Evolutionary conservation across 192 early-diverging fungal species (phyloP).

Genomic region (Coemansia sp.): DNA sequence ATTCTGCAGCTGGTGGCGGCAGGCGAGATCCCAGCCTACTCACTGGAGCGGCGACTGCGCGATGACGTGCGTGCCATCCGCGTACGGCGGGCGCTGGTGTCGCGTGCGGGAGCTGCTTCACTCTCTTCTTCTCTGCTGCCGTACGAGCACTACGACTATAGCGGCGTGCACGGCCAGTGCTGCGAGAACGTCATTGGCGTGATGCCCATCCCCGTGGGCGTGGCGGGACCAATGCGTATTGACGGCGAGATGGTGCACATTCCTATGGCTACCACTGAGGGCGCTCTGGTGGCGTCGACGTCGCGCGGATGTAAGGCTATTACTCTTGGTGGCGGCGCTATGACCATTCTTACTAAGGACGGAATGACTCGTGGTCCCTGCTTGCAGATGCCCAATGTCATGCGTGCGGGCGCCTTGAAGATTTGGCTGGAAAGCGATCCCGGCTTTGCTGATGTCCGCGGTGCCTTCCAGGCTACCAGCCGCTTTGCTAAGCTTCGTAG

Average conservation of each 20-base stretch:
- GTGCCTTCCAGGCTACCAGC: slow-evolving; percentile 85
- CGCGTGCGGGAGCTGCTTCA: slow-evolving; percentile 66
- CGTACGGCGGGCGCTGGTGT: slow-evolving; percentile 80
- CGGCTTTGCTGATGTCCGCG: slow-evolving; percentile 68
- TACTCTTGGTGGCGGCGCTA: slow-evolving; percentile 82
- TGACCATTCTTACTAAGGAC: slow-evolving; percentile 77
- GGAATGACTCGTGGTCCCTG: slow-evolving; percentile 95
- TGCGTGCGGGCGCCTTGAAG: slow-evolving; percentile 68
- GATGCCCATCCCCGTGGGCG: slow-evolving; percentile 89
- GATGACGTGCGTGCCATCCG: slow-evolving; percentile 84
- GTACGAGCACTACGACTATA: slow-evolving; percentile 86
- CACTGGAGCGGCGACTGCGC: slow-evolving; percentile 84
- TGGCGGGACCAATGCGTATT: slow-evolving; percentile 86
- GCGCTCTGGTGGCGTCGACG: slow-evolving; percentile 86
- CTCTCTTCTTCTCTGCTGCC: slow-evolving; percentile 74
- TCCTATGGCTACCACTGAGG: slow-evolving; percentile 97
- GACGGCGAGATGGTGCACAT: slow-evolving; percentile 83
- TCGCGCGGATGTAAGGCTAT: slow-evolving; percentile 96
- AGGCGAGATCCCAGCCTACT: slow-evolving; percentile 80
- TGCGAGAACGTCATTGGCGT: slow-evolving; percentile 97
- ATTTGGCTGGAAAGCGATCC: slow-evolving; percentile 71
- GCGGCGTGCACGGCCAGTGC: slow-evolving; percentile 87
- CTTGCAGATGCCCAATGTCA: slow-evolving; percentile 79
- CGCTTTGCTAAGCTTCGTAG: slow-evolving; percentile 84
- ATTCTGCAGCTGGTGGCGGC: slow-evolving; percentile 69